These are phyloP conservation scores for Blastocystis sp. DNA, from an alignment of 352 stramenopile genomes.

Conservation along the genomic window DNA sequence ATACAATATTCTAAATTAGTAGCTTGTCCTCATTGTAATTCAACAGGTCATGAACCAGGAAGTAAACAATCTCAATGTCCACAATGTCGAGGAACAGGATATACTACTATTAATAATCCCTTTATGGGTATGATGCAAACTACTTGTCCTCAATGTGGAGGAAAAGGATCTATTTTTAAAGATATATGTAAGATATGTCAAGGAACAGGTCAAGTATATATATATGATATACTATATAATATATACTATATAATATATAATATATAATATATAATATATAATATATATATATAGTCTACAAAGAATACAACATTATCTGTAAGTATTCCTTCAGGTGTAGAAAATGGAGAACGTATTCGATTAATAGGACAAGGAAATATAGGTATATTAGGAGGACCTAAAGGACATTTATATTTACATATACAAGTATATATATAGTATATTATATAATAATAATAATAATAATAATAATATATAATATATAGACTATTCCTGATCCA, in stretches of 20 bases:
- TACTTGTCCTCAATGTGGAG: slow-evolving; percentile 18
- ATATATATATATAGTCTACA: too few species aligned
- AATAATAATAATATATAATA: neutral
- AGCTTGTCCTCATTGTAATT: slow-evolving; percentile 56
- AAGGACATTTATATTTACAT: slow-evolving; percentile 60
- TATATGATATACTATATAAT: neutral
- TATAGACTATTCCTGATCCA: slow-evolving; percentile 46
- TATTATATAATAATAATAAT: too few species aligned
- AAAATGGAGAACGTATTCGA: slow-evolving; percentile 23
- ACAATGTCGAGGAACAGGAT: slow-evolving; percentile 56
- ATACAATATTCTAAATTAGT: slow-evolving; percentile 58
- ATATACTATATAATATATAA: slow-evolving; percentile 6
- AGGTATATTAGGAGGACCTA: slow-evolving; percentile 51
- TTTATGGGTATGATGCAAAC: too few species aligned
- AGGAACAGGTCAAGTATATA: slow-evolving; percentile 51
- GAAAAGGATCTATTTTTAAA: slow-evolving; percentile 50
- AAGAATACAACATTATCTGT: slow-evolving; percentile 65
- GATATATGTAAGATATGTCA: slow-evolving; percentile 57
- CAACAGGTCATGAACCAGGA: slow-evolving; percentile 49
- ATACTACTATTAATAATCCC: slow-evolving; percentile 8
- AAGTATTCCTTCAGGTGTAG: slow-evolving; percentile 52
- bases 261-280: neutral
- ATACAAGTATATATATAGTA: slow-evolving; percentile 56
- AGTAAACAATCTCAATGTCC: slow-evolving; percentile 61
- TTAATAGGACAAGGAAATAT: slow-evolving; percentile 17